phyloP scores from a whole-genome alignment of 2,329 filamentous ascomycete genomes.

The Dothiorella sarmentorum region DNA sequence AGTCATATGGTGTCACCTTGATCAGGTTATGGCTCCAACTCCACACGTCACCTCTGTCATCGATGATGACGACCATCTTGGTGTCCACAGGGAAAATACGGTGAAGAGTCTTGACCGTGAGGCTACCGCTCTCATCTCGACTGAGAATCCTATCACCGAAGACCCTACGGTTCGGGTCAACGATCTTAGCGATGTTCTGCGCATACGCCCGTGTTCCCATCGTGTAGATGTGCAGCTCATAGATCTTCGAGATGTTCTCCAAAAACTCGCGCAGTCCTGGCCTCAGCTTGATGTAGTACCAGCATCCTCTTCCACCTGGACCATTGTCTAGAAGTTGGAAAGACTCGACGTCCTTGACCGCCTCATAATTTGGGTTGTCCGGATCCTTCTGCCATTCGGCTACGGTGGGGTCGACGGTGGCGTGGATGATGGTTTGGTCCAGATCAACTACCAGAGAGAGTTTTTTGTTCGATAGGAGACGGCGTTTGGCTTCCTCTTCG shows the following conservation, averaged over 20 bases:
- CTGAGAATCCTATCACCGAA: slow-evolving; percentile 96
- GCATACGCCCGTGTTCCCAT: slow-evolving; percentile 99
- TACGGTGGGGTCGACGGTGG: slow-evolving; percentile 93
- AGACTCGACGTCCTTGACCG: slow-evolving; percentile 80
- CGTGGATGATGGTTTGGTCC: slow-evolving; percentile 97
- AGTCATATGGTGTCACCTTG: slow-evolving; percentile 93
- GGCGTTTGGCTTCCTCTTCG: slow-evolving; percentile 81
- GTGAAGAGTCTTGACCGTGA: slow-evolving; percentile 85
- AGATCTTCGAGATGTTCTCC: slow-evolving; percentile 70
- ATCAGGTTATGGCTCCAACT: slow-evolving; percentile 88
- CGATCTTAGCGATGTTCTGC: slow-evolving; percentile 82
- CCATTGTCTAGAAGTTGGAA: slow-evolving; percentile 82
- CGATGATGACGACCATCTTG: slow-evolving; percentile 98
- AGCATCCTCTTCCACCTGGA: slow-evolving; percentile 71
- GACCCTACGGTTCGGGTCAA: slow-evolving; percentile 83
- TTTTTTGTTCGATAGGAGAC: slow-evolving; percentile 76
- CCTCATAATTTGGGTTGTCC: slow-evolving; percentile 83
- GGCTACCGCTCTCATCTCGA: slow-evolving; percentile 92
- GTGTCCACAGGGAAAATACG: slow-evolving; percentile 94
- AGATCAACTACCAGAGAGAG: slow-evolving; percentile 93
- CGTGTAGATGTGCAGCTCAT: slow-evolving; percentile 96
- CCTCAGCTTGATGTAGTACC: slow-evolving; percentile 98
- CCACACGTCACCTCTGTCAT: slow-evolving; percentile 96
- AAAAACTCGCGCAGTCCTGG: slow-evolving; percentile 82
- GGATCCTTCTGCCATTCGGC: slow-evolving; percentile 92